Conservation (phyloP, 2,329 filamentous ascomycete genomes). For the Pseudogymnoascus sp. region DNA sequence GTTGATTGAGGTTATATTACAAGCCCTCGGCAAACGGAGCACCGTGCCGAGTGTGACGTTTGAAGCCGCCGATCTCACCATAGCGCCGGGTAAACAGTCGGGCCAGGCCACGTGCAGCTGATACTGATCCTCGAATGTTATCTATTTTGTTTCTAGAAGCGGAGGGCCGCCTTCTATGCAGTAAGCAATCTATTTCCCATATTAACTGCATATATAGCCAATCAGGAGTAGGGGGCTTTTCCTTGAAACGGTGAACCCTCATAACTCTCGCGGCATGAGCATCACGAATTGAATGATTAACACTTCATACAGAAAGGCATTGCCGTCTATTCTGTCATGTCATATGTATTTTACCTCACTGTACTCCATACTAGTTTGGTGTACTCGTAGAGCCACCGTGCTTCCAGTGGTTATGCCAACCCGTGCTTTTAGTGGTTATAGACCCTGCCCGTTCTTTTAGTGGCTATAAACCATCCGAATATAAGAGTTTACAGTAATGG, state of each 20-base stretch:
- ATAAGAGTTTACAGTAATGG: not conserved
- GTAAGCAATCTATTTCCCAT: conserved; percentile 1
- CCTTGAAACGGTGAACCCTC: not conserved
- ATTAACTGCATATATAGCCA: not conserved
- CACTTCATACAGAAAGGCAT: not conserved
- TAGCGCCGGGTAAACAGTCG: conserved; percentile 6
- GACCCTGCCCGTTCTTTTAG: not conserved
- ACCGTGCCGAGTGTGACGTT: not conserved
- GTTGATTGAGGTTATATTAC: conserved; percentile 7
- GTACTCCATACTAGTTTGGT: not conserved
- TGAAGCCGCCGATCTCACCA: not conserved
- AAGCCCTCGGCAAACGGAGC: not conserved
- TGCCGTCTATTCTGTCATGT: not conserved
- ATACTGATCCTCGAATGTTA: not conserved
- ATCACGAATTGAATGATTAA: not conserved
- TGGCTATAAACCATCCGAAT: not conserved
- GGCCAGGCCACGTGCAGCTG: not conserved
- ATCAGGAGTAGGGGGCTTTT: not conserved
- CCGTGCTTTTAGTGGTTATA: not conserved
- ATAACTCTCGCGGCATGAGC: not conserved
- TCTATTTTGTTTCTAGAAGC: conserved; percentile 2
- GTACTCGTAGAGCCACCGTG: not conserved
- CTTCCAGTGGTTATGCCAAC: too few species aligned
- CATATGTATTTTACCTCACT: not conserved
- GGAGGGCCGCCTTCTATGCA: not conserved